Evolutionary conservation across 306 rosid genomes (phyloP), one percentile per base, ranked within the genome.

Genomic region (Vigna trinervia): DNA sequence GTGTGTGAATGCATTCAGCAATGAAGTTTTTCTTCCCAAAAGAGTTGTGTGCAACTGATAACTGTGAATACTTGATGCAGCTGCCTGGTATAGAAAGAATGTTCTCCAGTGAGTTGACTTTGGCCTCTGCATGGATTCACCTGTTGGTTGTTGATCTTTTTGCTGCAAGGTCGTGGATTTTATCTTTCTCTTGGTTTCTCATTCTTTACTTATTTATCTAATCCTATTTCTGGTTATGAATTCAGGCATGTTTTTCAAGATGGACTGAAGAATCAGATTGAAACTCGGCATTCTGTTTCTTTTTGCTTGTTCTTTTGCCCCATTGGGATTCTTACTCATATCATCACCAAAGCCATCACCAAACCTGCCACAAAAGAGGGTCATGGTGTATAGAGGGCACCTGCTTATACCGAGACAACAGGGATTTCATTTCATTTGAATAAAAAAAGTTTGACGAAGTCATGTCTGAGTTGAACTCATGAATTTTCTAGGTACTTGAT

Each of bases 41-140:
- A 48, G 63, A 45, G 20, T 78, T 64, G 47, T 68, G 45, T 67
- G 53, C 19, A 45, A 67, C 45, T 47, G 51, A 48, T 34, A 73
- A 72, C 5, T 8, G 5, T 41, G 38, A 43, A 2, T 77, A 53
- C 54, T 47, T 43, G 19, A 64, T 84, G 88, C 96, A 95, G 97
- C 86, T 95, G 70, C 62, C 88, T 59, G 88, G 97, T 71, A 92
- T 95, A 12, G 92, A 81, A 48, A 95, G 84, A 84, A 90, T 95
- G 97, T 95, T 95, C 84, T 82, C 96, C 3, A 90, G 87, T 43
- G 99, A 95, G 88, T 70, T 95, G 89, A 92, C 97, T 70, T 72
- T 95, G 53, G 97, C 97, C 76, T 92, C 99, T 84, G 97, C 99
- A 12, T 95, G 99, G 99, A 95, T 92, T 84, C 99, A 92, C 82